Conservation (phyloP, 139 green algal genomes). For the Chlorella sp. region DNA sequence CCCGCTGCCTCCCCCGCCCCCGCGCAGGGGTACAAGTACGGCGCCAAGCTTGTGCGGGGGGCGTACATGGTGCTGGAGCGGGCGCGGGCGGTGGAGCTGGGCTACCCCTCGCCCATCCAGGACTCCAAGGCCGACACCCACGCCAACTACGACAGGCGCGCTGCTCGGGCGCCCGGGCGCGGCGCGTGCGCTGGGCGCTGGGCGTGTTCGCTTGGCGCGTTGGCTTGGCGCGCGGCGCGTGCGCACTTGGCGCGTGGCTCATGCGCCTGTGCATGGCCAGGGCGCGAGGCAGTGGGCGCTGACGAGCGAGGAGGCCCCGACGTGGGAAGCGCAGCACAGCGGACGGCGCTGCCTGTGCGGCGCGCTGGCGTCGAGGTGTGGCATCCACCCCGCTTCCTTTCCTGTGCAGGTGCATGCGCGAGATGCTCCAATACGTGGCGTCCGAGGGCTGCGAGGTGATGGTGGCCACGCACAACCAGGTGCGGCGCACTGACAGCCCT, state of each 20-base stretch:
- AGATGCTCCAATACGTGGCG: constrained; percentile 41
- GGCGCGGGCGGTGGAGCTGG: constrained; percentile 50
- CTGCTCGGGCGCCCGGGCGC: not conserved
- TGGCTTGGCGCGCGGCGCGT: too few species aligned
- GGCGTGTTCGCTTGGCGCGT: too few species aligned
- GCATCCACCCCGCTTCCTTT: too few species aligned
- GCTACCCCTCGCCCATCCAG: constrained; percentile 71
- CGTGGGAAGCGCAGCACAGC: too few species aligned
- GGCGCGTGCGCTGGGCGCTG: too few species aligned
- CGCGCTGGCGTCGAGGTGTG: too few species aligned
- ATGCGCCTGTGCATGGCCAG: too few species aligned
- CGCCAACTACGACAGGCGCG: constrained; percentile 66
- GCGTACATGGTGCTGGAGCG: constrained; percentile 81
- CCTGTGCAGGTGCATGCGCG: constrained; percentile 34
- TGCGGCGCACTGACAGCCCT: too few species aligned
- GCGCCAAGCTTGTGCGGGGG: constrained; percentile 66
- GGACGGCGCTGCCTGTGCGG: too few species aligned
- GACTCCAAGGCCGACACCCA: constrained; percentile 75
- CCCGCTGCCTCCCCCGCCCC: not conserved
- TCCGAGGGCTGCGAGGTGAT: constrained; percentile 62
- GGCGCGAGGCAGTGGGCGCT: too few species aligned
- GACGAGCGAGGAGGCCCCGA: too few species aligned
- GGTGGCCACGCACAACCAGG: constrained; percentile 80
- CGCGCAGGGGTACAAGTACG: constrained; percentile 50
- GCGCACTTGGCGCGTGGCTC: too few species aligned